These are phyloP conservation scores for Plantago major DNA, from an alignment of 257 asterid genomes.

Conservation along the genomic window DNA sequence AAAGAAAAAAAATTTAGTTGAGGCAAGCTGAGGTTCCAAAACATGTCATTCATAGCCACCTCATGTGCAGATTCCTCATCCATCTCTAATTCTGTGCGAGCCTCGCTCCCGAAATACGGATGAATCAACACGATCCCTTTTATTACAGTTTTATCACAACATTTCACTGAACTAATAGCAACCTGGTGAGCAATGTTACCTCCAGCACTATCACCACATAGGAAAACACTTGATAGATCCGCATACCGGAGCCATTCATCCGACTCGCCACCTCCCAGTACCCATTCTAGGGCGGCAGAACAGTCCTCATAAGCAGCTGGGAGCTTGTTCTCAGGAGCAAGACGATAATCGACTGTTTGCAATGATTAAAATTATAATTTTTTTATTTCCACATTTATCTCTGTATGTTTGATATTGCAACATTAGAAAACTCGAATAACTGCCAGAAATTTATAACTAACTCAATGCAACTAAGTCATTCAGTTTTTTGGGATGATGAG, in stretches of 20 bases:
- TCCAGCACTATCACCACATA: constrained; percentile 82
- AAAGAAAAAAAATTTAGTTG: too few species aligned
- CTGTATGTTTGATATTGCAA: too few species aligned
- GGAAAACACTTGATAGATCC: constrained; percentile 48
- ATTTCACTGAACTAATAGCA: constrained; percentile 20
- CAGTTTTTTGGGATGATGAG: too few species aligned
- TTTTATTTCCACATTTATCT: too few species aligned
- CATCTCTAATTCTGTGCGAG: constrained; percentile 48
- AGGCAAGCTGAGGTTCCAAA: constrained; percentile 73
- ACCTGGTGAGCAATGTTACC: constrained; percentile 77
- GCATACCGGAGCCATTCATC: constrained; percentile 49
- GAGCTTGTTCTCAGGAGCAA: constrained; percentile 78
- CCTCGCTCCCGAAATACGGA: constrained; percentile 66
- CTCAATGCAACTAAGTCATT: too few species aligned
- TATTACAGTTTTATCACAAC: constrained; percentile 11
- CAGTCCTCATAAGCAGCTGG: constrained; percentile 69
- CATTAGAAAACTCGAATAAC: too few species aligned
- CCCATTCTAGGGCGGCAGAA: constrained; percentile 50
- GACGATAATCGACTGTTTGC: constrained; percentile 52
- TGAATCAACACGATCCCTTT: constrained; percentile 63
- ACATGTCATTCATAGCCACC: constrained; percentile 61
- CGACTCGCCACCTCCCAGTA: constrained; percentile 14
- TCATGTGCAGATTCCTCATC: constrained; percentile 30
- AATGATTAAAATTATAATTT: too few species aligned
- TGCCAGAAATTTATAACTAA: too few species aligned